Percentiles rank a stretch among this genome's conserved stretches.
These are phyloP conservation scores for Globisporangium sylvaticum DNA, from an alignment of 352 stramenopile species.

Conservation along the genomic window DNA sequence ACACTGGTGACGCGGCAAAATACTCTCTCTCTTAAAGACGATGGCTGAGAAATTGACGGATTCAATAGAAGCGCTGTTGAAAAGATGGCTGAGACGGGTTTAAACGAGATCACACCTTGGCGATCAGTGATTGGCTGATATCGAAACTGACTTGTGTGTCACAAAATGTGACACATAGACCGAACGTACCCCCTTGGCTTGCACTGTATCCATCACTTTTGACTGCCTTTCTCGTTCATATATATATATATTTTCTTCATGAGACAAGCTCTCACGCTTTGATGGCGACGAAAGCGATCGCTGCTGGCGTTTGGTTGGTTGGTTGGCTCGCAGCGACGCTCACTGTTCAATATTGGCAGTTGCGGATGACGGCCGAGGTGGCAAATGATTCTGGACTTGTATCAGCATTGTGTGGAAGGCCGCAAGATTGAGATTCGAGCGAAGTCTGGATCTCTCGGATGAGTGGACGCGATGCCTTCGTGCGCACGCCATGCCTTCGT, in stretches of 20 bases:
- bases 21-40: too few relatives aligned
- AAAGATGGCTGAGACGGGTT: too few relatives aligned
- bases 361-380: background rate
- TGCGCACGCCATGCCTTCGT: background rate
- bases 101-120: too few relatives aligned
- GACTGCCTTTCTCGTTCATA: background rate
- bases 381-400: background rate
- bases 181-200: background rate
- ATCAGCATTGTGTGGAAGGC: background rate
- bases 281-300: background rate
- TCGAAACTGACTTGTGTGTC: too few relatives aligned
- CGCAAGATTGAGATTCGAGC: background rate
- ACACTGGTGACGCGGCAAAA: too few relatives aligned
- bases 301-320: background rate
- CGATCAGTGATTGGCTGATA: too few relatives aligned
- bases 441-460: background rate
- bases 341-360: background rate
- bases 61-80: too few relatives aligned
- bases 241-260: too few relatives aligned
- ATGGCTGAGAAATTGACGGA: too few relatives aligned
- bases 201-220: background rate
- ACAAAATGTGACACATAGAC: background rate
- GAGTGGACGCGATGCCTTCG: background rate
- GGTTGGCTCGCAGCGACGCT: background rate
- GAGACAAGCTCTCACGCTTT: background rate